Percentiles rank a stretch among this genome's conserved stretches.
Evolutionary conservation across 78 protist species (phyloP).

Genomic region (Dictyostelium citrinum): DNA sequence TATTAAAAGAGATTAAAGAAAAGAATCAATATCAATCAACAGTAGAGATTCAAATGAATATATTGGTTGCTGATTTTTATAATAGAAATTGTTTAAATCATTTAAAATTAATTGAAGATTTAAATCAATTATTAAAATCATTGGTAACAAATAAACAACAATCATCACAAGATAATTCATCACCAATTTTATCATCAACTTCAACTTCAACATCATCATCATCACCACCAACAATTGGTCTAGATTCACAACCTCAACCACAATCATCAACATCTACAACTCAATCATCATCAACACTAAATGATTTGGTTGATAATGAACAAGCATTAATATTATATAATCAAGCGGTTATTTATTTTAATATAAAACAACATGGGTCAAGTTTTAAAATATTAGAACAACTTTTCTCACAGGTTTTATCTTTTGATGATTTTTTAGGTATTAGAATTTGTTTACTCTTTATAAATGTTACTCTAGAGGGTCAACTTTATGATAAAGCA

Average conservation of each 20-base stretch:
- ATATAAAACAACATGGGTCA: constrained; percentile 19
- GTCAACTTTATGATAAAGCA: constrained; percentile 62
- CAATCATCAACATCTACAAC: background rate
- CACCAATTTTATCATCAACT: constrained; percentile 7
- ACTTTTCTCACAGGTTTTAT: constrained; percentile 31
- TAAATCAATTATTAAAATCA: background rate
- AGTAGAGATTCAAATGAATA: constrained; percentile 40
- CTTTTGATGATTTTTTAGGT: constrained; percentile 50
- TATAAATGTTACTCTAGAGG: constrained; percentile 11
- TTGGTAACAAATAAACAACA: background rate
- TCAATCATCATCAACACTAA: background rate
- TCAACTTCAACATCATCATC: constrained; percentile 8
- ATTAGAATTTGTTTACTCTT: constrained; percentile 49
- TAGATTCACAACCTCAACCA: background rate
- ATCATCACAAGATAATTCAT: background rate
- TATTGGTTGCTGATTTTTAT: constrained; percentile 36
- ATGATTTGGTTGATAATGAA: constrained; percentile 33
- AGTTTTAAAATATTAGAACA: background rate
- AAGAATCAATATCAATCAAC: background rate
- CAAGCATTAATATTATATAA: constrained; percentile 54
- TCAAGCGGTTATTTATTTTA: constrained; percentile 39
- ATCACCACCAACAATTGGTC: background rate
- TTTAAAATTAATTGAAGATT: constrained; percentile 39
- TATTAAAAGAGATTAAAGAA: constrained; percentile 29
- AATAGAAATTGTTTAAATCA: constrained; percentile 20